Base-by-base conservation (phyloP, 2,329 filamentous ascomycete species). In the Aciculosporium take region DNA sequence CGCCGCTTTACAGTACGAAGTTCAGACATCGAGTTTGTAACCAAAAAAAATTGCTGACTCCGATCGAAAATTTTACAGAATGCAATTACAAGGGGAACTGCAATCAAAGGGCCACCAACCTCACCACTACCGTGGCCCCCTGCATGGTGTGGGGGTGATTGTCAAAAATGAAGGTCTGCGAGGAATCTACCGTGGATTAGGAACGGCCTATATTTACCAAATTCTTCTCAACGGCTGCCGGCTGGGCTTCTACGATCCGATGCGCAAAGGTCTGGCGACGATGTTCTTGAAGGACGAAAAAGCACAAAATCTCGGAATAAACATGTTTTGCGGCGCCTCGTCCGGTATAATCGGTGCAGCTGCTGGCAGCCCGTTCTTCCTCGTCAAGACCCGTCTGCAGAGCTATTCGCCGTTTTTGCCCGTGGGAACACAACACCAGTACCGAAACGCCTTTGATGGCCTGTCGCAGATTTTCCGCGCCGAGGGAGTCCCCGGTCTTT, bases 41-140 rank as follows among this genome's bases (percentile, higher is more conserved):
- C 7, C 18, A n/a, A 3, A 25, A 17, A 36, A 18, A 17, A 12
- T 15, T 9, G 12, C 39, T 40, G 10, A 40, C 23, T 7, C 2
- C 13, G 24, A 6, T 23, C 29, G 12, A 10, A 12, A 31, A 15
- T 17, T n/a, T 4, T 23, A 45, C 59, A 88, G 86, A 55, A 79
- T 98, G 74, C 91, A 98, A 67, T 65, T 98, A 42, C 91, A 98
- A 63, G 91, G 91, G 62, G 91, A 98, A 63, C 75, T 98, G 42
- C 86, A 95, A 57, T 71, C 80, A 44, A 94, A 88, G 59, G 78
- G 79, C 51, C 79, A 87, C 58, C 85, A 89, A 44, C 82, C 83
- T 50, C 83, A 86, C 55, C 74, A 93, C 65, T 98, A 98, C 68
- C 80, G 76, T 48, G 91, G 91, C 27, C 89, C 93, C 24, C 66